These are phyloP conservation scores for Sisymbrium altissimum DNA, from an alignment of 345 rosid species.

Conservation along the genomic window DNA sequence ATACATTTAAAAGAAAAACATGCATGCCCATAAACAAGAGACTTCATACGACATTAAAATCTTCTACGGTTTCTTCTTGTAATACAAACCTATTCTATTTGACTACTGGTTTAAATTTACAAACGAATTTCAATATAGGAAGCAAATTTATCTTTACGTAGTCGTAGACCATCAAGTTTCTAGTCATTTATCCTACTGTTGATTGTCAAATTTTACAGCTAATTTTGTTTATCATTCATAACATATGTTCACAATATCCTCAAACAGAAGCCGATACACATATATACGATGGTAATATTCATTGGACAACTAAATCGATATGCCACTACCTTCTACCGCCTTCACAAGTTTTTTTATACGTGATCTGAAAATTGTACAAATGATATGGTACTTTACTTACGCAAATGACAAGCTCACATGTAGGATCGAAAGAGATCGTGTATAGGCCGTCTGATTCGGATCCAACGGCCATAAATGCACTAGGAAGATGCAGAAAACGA, in stretches of 20 bases:
- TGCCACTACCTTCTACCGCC: background rate
- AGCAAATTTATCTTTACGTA: too few species aligned
- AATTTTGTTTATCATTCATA: background rate
- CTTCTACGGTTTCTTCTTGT: background rate
- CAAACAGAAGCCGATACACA: background rate
- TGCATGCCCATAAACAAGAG: too few species aligned
- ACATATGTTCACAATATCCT: background rate
- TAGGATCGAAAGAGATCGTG: slow-evolving; percentile 17
- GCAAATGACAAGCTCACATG: slow-evolving; percentile 32
- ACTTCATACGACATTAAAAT: background rate
- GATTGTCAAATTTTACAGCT: background rate
- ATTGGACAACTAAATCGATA: background rate
- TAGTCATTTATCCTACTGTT: background rate
- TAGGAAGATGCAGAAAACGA: slow-evolving; percentile 1
- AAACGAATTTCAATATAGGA: too few species aligned
- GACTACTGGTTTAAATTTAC: background rate
- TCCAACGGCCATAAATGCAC: slow-evolving; percentile 25
- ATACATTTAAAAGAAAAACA: too few species aligned
- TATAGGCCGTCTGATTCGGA: slow-evolving; percentile 22
- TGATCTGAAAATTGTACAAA: background rate
- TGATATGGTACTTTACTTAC: slow-evolving; percentile 7
- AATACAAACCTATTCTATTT: background rate
- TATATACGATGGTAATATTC: background rate
- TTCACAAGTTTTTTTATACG: background rate
- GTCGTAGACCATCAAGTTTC: background rate